Conservation (phyloP, 2,329 filamentous ascomycete genomes). For the Penicillium thymicola region DNA sequence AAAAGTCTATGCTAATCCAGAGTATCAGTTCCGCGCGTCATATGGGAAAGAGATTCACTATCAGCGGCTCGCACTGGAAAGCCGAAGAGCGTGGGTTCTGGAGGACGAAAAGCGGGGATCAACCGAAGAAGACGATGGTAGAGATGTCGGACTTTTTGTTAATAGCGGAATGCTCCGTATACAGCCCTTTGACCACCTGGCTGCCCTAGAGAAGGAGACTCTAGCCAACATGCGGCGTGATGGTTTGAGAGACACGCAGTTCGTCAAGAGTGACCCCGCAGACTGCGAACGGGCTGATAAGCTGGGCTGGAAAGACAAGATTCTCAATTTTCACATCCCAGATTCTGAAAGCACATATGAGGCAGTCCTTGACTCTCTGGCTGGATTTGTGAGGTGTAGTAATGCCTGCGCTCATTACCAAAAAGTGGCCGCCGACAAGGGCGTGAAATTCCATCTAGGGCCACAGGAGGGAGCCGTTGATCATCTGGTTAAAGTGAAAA, state of each 20-base stretch:
- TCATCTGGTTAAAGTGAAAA: conserved; percentile 19
- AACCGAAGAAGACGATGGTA: conserved; percentile 2
- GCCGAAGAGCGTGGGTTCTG: conserved; percentile 9
- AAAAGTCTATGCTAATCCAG: not conserved
- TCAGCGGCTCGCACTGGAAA: conserved; percentile 18
- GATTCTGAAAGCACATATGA: conserved; percentile 8
- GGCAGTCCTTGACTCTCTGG: conserved; percentile 14
- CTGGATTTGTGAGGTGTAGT: conserved; percentile 17
- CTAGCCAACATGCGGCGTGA: conserved; percentile 18
- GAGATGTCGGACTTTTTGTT: conserved; percentile 13
- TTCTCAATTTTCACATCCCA: conserved; percentile 15
- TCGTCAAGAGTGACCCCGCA: conserved; percentile 13
- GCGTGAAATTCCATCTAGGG: conserved; percentile 28
- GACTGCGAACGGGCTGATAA: conserved; percentile 12
- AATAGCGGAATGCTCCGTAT: conserved; percentile 19
- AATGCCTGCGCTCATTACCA: conserved; percentile 17
- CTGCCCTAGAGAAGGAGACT: conserved; percentile 14
- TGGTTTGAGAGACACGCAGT: conserved; percentile 15
- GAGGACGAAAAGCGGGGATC: conserved; percentile 14
- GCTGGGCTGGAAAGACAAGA: conserved; percentile 15
- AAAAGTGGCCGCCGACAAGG: conserved; percentile 20
- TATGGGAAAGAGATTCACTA: conserved; percentile 17
- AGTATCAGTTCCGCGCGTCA: conserved; percentile 15
- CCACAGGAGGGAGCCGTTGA: conserved; percentile 22
- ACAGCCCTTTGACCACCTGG: conserved; percentile 13